Evolutionary conservation across 2,329 filamentous ascomycete genomes (phyloP).

Genomic region (Claviceps capensis): DNA sequence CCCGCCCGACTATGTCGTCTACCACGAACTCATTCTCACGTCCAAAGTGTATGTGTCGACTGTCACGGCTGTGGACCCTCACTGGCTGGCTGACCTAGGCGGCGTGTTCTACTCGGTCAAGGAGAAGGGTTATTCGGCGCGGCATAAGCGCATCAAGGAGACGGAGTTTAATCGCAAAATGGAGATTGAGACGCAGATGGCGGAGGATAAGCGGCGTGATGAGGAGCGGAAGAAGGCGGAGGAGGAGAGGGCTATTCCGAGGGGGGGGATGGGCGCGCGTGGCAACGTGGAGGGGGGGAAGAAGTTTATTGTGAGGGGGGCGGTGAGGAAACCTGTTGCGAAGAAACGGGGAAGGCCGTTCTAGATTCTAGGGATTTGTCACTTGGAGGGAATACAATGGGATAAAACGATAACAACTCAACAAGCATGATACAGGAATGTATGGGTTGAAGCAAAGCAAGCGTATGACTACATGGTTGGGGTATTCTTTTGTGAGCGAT

Average conservation of each 20-base stretch:
- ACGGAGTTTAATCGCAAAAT: conserved; percentile 85
- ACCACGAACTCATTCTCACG: conserved; percentile 94
- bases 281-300: conserved; percentile 23
- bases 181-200: conserved; percentile 90
- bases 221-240: conserved; percentile 41
- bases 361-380: neutral
- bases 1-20: conserved; percentile 91
- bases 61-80: conserved; percentile 88
- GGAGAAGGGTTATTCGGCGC: conserved; percentile 86
- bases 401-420: too few relatives aligned
- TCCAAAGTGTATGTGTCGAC: conserved; percentile 97
- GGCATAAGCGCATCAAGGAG: conserved; percentile 77
- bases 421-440: too few relatives aligned
- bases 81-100: conserved; percentile 92
- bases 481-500: too few relatives aligned
- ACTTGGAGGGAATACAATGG: too few relatives aligned
- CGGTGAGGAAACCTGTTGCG: conserved; percentile 45
- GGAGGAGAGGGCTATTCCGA: conserved; percentile 24
- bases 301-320: conserved; percentile 48
- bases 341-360: conserved; percentile 28
- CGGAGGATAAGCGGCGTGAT: conserved; percentile 61
- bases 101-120: conserved; percentile 96
- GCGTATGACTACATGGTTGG: too few relatives aligned
- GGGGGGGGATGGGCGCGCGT: conserved; percentile 20
- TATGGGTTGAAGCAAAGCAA: too few relatives aligned